Evolutionary conservation across 306 rosid species (phyloP), one percentile per base, ranked within the genome.

Genomic region (Trifolium fragiferum): DNA sequence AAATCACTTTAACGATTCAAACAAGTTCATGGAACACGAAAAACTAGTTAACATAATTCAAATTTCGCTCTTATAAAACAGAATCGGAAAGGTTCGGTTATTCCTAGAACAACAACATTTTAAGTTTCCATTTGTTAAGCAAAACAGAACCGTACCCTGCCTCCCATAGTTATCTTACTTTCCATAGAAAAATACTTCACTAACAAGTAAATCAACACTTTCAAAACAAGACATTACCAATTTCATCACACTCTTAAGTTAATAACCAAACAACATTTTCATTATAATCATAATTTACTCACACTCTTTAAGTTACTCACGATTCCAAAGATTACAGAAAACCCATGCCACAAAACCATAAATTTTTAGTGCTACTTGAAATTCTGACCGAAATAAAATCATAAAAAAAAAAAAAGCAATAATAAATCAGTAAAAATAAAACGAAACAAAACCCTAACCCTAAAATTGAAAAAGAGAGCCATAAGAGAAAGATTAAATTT

Each of bases 371-470:
- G 68, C 18, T 12, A 82, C 74, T 10, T 33, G 19, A 75, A 51
- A 37, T 67, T 69, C 38, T 50, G 53, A 66, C 65, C 70, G 58
- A 18, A 72, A 13, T 46, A 59, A 38, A 71, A 75, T 15, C 58
- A 76, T 54, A 19, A 55, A 37, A 58, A 79, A 30, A 19, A 55
- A 37, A 58, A 79, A 30, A 51, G 44, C 40, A 1, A 19, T 38
- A 0, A 53, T 38, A 0, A 53, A 30, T 30, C 33, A 38, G 54
- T 57, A 66, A 74, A 35, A 20, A 25, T 18, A 74, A 35, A 20
- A 25, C 37, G 7, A 76, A 83, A 41, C 62, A 71, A 80, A 57
- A 66, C 70, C 75, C 69, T 40, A 87, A 66, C 74, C 76, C 82
- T 27, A 80, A 54, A 51, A 66, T 59, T 19, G 69, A 41, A 66